Evolutionary conservation across 305 asterid species (phyloP), one percentile per base, ranked within the genome.

Genomic region (Fraxinus platypoda): DNA sequence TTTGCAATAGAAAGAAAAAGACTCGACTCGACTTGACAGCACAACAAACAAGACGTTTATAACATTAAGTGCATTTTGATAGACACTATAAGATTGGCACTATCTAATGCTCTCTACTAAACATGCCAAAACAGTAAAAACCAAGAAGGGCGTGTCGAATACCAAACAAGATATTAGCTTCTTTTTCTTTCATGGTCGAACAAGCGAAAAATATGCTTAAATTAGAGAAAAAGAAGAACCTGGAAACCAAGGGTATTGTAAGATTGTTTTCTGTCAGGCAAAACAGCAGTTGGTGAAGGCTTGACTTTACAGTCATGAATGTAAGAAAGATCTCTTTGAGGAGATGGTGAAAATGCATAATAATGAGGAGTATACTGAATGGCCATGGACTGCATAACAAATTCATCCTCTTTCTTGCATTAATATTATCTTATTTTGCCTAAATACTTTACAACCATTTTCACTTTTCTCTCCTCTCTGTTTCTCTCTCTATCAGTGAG

Each of bases 181-280:
- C 19, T 46, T 46, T 38, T 8, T 46, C 57, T 46, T 46, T 46
- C 6, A 3, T 13, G 1, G 57, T 46, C n/a, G 6, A 46, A 46
- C n/a, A 12, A 46, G 57, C n/a, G 5, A 13, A 3, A 46, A 46
- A 13, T 12, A 13, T 46, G 13, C 57, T 46, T 13, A 46, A 43
- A 43, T 43, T 46, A 78, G 4, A 19, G 52, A 64, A 3, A 46
- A n/a, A 49, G 57, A 28, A 38, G 64, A 81, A 93, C 97, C 95
- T 94, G 94, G 81, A 89, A 92, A 81, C 89, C 94, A 73, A 90
- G 94, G 79, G 97, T 76, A 78, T 92, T 89, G 84, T 90, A 89
- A 78, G 93, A 86, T 1, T 94, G 95, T 43, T 82, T 87, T 75
- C 49, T 83, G 38, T 88, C 88, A 41, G 77, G 81, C 43, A 77